phyloP scores from a whole-genome alignment of 1,284 basidiomycete genomes.

The Flammula alnicola region DNA sequence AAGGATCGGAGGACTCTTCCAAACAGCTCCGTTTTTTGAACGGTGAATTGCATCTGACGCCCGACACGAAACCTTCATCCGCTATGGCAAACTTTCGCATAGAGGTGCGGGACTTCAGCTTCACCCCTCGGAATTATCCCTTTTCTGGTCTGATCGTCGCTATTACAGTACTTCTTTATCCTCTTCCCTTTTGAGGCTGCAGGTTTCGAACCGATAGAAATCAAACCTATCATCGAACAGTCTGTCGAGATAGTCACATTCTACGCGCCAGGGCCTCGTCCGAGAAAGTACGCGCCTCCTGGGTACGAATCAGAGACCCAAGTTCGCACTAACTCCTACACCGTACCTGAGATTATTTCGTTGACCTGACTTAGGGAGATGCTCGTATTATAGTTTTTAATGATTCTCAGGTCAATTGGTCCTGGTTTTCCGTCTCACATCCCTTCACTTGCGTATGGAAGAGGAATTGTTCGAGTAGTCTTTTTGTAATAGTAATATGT shows the following conservation, averaged over 20 bases:
- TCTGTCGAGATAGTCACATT: slow-evolving; percentile 36
- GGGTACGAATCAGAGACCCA: slow-evolving; percentile 24
- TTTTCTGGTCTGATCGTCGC: neutral
- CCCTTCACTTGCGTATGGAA: too few relatives aligned
- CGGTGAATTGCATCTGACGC: slow-evolving; percentile 42
- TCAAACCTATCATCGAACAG: slow-evolving; percentile 28
- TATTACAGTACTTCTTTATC: slow-evolving; percentile 37
- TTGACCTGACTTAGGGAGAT: too few relatives aligned
- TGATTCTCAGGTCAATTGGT: too few relatives aligned
- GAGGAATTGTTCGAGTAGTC: too few relatives aligned
- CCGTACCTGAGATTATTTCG: too few relatives aligned
- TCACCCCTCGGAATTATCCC: neutral
- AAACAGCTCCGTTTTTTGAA: slow-evolving; percentile 28
- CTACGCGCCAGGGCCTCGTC: slow-evolving; percentile 35
- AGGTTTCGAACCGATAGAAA: slow-evolving; percentile 26
- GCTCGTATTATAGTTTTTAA: too few relatives aligned
- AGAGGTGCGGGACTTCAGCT: slow-evolving; percentile 32
- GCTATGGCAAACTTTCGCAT: slow-evolving; percentile 41
- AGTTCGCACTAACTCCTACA: too few relatives aligned
- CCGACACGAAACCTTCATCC: slow-evolving; percentile 39
- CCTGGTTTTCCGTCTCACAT: too few relatives aligned
- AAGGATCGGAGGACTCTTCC: slow-evolving; percentile 20
- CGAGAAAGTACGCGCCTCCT: slow-evolving; percentile 35
- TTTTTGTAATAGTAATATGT: too few relatives aligned
- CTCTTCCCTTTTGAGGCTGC: slow-evolving; percentile 38